Evolutionary conservation across 148 eudicot species (phyloP).

Genomic region (Rhododendron kiyosumense): DNA sequence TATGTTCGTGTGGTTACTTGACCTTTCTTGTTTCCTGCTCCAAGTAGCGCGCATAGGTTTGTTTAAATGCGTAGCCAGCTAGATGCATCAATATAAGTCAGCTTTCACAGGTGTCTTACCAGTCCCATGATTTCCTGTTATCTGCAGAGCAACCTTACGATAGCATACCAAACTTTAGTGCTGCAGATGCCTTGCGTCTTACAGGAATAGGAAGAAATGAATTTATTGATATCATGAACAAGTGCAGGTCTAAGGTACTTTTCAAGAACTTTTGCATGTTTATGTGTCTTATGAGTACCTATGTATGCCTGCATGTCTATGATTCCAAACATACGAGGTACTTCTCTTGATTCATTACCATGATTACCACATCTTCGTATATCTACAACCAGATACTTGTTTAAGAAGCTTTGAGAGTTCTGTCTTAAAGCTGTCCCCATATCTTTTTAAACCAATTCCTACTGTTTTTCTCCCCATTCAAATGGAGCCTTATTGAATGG

Average conservation of each 20-base stretch:
- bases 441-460: background rate
- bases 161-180: conserved; percentile 95
- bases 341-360: background rate
- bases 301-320: background rate
- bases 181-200: conserved; percentile 93
- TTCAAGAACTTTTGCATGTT: conserved; percentile 1
- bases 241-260: conserved; percentile 95
- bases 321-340: background rate
- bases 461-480: background rate
- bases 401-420: background rate
- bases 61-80: background rate
- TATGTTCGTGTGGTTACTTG: background rate
- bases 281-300: background rate
- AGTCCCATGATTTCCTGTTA: conserved; percentile 4
- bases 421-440: background rate
- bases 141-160: conserved; percentile 96
- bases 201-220: conserved; percentile 97
- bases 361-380: background rate
- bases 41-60: background rate
- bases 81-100: background rate
- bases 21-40: background rate
- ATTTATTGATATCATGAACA: conserved; percentile 98
- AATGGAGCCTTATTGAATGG: background rate
- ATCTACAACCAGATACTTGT: background rate
- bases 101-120: background rate